Percentiles rank a stretch among this genome's conserved stretches.
These are phyloP conservation scores for Discostella pseudostelligera DNA, from an alignment of 108 stramenopile genomes.

Conservation along the genomic window DNA sequence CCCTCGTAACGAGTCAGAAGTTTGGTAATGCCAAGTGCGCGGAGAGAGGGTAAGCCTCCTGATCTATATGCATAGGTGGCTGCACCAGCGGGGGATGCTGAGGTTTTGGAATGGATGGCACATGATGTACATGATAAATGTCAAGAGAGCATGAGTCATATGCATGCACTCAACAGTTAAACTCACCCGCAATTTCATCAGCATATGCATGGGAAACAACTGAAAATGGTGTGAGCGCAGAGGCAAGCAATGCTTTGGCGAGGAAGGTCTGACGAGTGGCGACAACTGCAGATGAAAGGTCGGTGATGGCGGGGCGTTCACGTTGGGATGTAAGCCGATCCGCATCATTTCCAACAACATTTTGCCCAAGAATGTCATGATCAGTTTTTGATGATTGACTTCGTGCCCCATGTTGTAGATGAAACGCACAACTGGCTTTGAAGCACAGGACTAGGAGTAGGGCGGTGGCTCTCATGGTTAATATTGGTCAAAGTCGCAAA, in stretches of 20 bases:
- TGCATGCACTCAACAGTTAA: neutral
- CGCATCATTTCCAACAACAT: neutral
- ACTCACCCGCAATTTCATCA: conserved; percentile 5
- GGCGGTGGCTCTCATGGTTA: neutral
- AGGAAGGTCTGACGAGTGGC: conserved; percentile 9
- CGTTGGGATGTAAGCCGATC: neutral
- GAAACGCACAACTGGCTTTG: conserved; percentile 1
- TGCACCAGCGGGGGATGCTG: conserved; percentile 2
- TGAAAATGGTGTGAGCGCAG: neutral
- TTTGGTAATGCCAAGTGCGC: conserved; percentile 20
- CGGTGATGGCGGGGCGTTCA: neutral
- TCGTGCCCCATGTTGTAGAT: neutral
- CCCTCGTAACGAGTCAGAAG: conserved; percentile 29
- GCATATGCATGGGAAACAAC: neutral
- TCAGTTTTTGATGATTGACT: neutral
- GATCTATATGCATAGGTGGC: conserved; percentile 29
- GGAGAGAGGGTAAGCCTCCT: conserved; percentile 25
- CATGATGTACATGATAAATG: neutral
- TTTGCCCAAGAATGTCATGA: too few species aligned
- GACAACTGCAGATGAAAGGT: neutral
- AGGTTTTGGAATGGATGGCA: too few species aligned
- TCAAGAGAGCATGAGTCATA: neutral
- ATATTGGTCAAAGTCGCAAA: too few species aligned
- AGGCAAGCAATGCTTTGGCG: conserved; percentile 3
- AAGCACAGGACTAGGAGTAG: neutral